Evolutionary conservation across 345 rosid genomes (phyloP), one percentile per base, ranked within the genome.

Genomic region (Populus simonii): DNA sequence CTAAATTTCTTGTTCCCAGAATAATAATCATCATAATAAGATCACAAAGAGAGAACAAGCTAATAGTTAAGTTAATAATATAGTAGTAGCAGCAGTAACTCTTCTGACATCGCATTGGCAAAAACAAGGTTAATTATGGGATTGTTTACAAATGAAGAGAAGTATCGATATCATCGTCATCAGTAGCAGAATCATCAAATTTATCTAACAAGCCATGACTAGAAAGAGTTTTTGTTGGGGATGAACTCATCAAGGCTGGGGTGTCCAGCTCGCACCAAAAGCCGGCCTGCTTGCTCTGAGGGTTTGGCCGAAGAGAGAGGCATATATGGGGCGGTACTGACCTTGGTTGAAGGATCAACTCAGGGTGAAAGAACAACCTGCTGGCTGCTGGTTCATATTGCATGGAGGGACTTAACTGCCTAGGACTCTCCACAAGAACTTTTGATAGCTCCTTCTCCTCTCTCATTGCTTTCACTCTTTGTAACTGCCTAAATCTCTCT

Each of bases 401-500:
- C 63, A 9, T 59, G 63, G 63, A 8, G 63, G 63, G 63, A n/a
- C 63, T 59, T 23, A 8, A 10, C 0, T 10, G 2, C 29, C 8
- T 10, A 10, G 1, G 23, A 59, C 63, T 59, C 29, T n/a, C 29
- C 63, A 23, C 63, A 16, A 27, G 23, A 77, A 77, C 53, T 70
- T 66, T 84, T 8, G 82, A 77, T 6, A 87, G 88, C 84, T 92
- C 90, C 71, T 82, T 81, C 67, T 88, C 89, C 84, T 89, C 89
- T 71, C 94, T 86, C 89, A 89, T 82, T 84, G 87, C 90, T 76
- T 87, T 86, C 17, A 86, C 88, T 74, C 88, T 89, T 59, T 89
- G 89, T 66, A 93, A 77, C 75, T 88, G 85, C 79, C 84, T 84
- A 79, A 93, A 93, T 72, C 96, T 89, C 87, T 93, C 97, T 76